Evolutionary conservation across 2,329 filamentous ascomycete species (phyloP).

Genomic region (Penicillium sp.): DNA sequence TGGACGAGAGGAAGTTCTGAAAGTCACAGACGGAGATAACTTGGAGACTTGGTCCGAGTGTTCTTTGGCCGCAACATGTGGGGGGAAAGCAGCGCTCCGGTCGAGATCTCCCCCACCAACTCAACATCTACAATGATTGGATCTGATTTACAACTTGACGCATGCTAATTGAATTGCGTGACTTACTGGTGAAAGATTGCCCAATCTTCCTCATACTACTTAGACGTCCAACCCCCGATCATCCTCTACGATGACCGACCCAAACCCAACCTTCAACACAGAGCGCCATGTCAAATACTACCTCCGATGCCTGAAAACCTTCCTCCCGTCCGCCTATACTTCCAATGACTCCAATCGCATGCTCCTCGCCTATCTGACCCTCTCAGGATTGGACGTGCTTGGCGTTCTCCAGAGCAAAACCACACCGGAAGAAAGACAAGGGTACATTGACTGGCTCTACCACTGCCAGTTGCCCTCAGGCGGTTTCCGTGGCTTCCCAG

Average conservation of each 20-base stretch:
- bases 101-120: slow-evolving; percentile 17
- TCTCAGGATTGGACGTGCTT: slow-evolving; percentile 81
- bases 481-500: slow-evolving; percentile 84
- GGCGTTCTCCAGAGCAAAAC: slow-evolving; percentile 58
- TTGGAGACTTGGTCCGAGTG: slow-evolving; percentile 13
- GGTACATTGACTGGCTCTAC: slow-evolving; percentile 74
- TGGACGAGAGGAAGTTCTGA: not conserved
- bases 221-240: slow-evolving; percentile 1
- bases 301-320: slow-evolving; percentile 78
- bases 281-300: slow-evolving; percentile 84
- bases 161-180: not conserved
- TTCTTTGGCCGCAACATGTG: slow-evolving; percentile 17
- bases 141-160: not conserved
- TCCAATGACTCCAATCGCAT: slow-evolving; percentile 87
- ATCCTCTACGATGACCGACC: slow-evolving; percentile 26
- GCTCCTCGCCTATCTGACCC: slow-evolving; percentile 82
- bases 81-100: slow-evolving; percentile 19
- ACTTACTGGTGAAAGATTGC: not conserved
- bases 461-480: slow-evolving; percentile 79
- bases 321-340: slow-evolving; percentile 79
- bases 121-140: slow-evolving; percentile 7
- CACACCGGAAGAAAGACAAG: slow-evolving; percentile 51
- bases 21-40: slow-evolving; percentile 4
- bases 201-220: not conserved
- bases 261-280: slow-evolving; percentile 40